Evolutionary conservation across 2,329 filamentous ascomycete species (phyloP).

Genomic region (Mycocentrospora acerina): DNA sequence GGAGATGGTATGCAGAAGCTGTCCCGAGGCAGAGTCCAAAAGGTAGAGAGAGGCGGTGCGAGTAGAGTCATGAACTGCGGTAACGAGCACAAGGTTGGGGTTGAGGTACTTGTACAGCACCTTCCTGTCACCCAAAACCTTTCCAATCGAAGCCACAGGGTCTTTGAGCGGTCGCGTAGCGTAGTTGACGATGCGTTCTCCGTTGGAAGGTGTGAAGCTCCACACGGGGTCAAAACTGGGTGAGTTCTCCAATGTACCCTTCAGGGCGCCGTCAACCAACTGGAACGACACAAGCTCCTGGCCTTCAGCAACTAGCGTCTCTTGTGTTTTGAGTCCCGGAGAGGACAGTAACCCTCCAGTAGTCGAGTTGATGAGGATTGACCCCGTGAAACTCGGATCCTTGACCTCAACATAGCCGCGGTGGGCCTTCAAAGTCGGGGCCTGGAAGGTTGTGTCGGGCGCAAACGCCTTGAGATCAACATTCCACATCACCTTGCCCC

Average conservation of each 20-base stretch:
- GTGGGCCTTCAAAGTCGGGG: slow-evolving; percentile 50
- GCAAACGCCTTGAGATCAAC: slow-evolving; percentile 62
- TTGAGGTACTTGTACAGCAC: slow-evolving; percentile 98
- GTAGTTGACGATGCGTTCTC: slow-evolving; percentile 68
- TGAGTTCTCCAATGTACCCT: slow-evolving; percentile 30
- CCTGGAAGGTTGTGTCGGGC: slow-evolving; percentile 61
- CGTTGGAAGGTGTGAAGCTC: slow-evolving; percentile 68
- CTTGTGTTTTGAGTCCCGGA: slow-evolving; percentile 14
- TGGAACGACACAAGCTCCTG: slow-evolving; percentile 35
- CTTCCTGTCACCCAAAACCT: slow-evolving; percentile 86
- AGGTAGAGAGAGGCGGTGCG: slow-evolving; percentile 72
- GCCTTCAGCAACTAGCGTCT: slow-evolving; percentile 13
- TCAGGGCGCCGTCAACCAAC: slow-evolving; percentile 34
- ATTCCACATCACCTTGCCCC: slow-evolving; percentile 76
- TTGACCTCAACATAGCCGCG: slow-evolving; percentile 38
- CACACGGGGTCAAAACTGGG: slow-evolving; percentile 52
- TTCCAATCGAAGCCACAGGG: slow-evolving; percentile 90
- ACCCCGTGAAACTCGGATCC: slow-evolving; percentile 21
- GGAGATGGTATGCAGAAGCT: slow-evolving; percentile 69
- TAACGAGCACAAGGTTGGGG: slow-evolving; percentile 78
- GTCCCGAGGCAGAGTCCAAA: slow-evolving; percentile 82
- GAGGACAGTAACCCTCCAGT: slow-evolving; percentile 30
- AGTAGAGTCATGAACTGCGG: slow-evolving; percentile 61
- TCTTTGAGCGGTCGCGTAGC: slow-evolving; percentile 73
- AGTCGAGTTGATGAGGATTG: slow-evolving; percentile 37